phyloP scores from a whole-genome alignment of 176 grass and related monocot species.

The Phragmites australis region DNA sequence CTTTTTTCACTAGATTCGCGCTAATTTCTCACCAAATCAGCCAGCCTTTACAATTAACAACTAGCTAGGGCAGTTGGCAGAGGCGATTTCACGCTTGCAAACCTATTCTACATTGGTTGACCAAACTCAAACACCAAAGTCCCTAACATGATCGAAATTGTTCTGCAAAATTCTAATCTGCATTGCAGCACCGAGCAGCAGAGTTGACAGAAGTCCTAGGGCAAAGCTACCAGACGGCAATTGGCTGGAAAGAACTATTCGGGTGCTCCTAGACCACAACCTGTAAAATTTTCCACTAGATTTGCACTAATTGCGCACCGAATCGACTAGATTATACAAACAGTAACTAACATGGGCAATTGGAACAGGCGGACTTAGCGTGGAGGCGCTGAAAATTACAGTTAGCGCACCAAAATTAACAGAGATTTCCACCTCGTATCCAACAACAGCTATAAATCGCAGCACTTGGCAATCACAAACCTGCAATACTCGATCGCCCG shows the following conservation, averaged over 20 bases:
- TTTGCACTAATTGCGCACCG: background rate
- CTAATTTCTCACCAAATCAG: background rate
- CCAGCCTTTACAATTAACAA: background rate
- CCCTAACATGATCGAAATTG: no score
- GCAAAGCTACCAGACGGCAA: background rate
- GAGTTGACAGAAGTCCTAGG: background rate
- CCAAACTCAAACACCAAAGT: background rate
- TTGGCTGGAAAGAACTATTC: no score
- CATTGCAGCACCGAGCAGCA: background rate
- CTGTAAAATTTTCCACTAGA: background rate
- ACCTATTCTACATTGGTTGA: background rate
- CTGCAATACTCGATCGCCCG: no score
- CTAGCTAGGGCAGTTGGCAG: background rate
- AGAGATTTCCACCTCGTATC: no score
- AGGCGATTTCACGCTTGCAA: background rate
- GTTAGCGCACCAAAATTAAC: background rate
- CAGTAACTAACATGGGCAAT: no score
- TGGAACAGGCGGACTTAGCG: background rate
- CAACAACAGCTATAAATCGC: no score
- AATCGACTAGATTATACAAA: background rate
- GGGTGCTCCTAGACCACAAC: background rate
- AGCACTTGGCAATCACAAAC: no score
- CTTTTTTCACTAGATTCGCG: background rate
- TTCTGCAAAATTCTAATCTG: background rate
- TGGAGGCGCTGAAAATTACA: background rate